These are phyloP conservation scores for Aspergillus mulundensis DNA, from an alignment of 495 filamentous ascomycete species.

Conservation along the genomic window DNA sequence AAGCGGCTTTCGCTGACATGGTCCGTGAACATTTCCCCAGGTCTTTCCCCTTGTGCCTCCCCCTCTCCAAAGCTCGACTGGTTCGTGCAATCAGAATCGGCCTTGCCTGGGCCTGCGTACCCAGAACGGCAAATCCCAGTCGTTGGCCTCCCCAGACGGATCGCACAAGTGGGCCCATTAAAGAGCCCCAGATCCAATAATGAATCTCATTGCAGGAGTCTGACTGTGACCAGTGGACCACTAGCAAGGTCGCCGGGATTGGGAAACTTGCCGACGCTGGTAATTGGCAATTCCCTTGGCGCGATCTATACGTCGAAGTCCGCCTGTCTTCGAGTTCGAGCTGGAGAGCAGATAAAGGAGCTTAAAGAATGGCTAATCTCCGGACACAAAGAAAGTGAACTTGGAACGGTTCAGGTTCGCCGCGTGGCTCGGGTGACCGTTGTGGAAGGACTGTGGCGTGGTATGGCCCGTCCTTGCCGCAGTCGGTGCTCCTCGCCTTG, in stretches of 20 bases:
- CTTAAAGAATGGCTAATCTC: not conserved
- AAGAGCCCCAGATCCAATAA: constrained; percentile 9
- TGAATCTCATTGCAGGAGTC: not conserved
- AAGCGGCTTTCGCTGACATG: constrained; percentile 7
- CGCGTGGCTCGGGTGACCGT: not conserved
- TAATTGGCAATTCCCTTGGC: not conserved
- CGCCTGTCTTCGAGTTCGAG: no score
- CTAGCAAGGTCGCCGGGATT: not conserved
- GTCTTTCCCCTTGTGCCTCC: constrained; percentile 1
- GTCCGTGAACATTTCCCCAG: constrained; percentile 8
- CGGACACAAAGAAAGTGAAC: not conserved
- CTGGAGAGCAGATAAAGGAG: not conserved
- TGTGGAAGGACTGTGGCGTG: not conserved
- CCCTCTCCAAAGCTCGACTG: not conserved
- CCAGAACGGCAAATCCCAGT: not conserved
- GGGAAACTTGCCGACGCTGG: not conserved
- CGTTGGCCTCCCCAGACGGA: not conserved
- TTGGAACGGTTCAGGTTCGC: not conserved
- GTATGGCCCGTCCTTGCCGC: constrained; percentile 1
- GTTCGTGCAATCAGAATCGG: constrained; percentile 4
- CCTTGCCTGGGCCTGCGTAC: not conserved
- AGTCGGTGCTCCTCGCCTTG: no score
- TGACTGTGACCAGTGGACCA: constrained; percentile 4
- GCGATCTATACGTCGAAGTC: not conserved
- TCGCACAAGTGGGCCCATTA: constrained; percentile 2